These are phyloP conservation scores for Penicillium nucicola DNA, from an alignment of 495 filamentous ascomycete genomes.

Conservation along the genomic window DNA sequence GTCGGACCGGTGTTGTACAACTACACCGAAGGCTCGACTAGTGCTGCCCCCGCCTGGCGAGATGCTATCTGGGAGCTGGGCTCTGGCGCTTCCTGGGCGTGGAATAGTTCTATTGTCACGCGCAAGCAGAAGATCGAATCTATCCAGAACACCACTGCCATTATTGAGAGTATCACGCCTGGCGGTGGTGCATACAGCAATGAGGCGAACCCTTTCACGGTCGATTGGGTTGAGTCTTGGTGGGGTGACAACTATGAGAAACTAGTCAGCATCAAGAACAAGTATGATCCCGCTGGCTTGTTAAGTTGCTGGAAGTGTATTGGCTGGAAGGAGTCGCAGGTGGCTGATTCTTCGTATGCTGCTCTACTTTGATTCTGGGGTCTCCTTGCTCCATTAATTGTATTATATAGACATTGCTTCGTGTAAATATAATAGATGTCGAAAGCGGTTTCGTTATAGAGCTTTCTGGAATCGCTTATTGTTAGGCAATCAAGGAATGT, in stretches of 20 bases:
- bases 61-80: slow-evolving; percentile 37
- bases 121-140: slow-evolving; percentile 8
- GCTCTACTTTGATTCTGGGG: too few species aligned
- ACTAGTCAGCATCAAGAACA: too few species aligned
- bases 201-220: slow-evolving; percentile 44
- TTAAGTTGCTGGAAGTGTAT: slow-evolving; percentile 46
- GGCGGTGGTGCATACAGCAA: slow-evolving; percentile 45
- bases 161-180: slow-evolving; percentile 38
- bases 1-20: slow-evolving; percentile 28
- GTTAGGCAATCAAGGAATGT: too few species aligned
- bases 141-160: slow-evolving; percentile 29
- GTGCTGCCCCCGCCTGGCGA: slow-evolving; percentile 44
- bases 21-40: slow-evolving; percentile 29
- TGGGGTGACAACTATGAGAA: slow-evolving; percentile 41
- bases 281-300: slow-evolving; percentile 38
- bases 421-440: too few species aligned
- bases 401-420: too few species aligned
- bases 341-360: too few species aligned
- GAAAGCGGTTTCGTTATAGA: too few species aligned
- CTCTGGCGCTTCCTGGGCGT: slow-evolving; percentile 29
- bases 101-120: slow-evolving; percentile 30
- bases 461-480: too few species aligned
- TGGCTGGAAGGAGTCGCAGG: slow-evolving; percentile 33
- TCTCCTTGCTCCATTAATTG: too few species aligned
- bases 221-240: slow-evolving; percentile 43